A percentile compares a stretch with the other conserved stretches of the same genome.
Conservation (phyloP, 73 alveolate genomes). For the Stentor roeselii region DNA sequence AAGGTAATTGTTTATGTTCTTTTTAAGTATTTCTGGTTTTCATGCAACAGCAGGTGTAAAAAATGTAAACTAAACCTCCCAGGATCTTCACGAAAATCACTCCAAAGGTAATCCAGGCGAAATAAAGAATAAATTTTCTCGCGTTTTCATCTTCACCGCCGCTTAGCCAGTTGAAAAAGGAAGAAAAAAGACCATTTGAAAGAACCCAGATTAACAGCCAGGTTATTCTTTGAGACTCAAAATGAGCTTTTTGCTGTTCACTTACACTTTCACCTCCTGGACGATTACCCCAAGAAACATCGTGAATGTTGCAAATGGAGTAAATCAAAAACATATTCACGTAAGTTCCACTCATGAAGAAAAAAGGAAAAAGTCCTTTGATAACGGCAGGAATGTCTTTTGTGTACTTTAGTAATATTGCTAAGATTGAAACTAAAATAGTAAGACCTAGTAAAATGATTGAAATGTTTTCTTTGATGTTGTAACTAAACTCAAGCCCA, state of each 20-base stretch:
- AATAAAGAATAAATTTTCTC: neutral
- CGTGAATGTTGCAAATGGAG: constrained; percentile 61
- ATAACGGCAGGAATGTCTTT: neutral
- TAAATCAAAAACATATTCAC: constrained; percentile 51
- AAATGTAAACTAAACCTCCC: neutral
- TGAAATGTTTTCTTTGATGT: no score
- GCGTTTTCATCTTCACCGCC: neutral
- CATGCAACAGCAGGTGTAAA: no score
- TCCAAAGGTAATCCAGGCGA: neutral
- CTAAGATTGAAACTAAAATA: neutral
- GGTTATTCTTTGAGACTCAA: neutral
- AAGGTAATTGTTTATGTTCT: no score
- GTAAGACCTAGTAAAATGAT: neutral
- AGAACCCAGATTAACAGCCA: constrained; percentile 22
- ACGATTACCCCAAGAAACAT: constrained; percentile 73
- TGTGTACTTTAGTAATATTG: neutral
- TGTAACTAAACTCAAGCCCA: no score
- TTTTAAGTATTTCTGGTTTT: no score
- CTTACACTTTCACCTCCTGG: constrained; percentile 32
- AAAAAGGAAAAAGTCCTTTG: constrained; percentile 11
- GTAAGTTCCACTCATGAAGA: constrained; percentile 54
- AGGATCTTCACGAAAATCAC: neutral
- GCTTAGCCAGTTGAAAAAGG: neutral
- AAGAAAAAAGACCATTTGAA: constrained; percentile 9
- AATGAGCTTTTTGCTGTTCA: constrained; percentile 14